These are phyloP conservation scores for Xylariaceae sp. DNA, from an alignment of 2,329 filamentous ascomycete species.

Conservation along the genomic window DNA sequence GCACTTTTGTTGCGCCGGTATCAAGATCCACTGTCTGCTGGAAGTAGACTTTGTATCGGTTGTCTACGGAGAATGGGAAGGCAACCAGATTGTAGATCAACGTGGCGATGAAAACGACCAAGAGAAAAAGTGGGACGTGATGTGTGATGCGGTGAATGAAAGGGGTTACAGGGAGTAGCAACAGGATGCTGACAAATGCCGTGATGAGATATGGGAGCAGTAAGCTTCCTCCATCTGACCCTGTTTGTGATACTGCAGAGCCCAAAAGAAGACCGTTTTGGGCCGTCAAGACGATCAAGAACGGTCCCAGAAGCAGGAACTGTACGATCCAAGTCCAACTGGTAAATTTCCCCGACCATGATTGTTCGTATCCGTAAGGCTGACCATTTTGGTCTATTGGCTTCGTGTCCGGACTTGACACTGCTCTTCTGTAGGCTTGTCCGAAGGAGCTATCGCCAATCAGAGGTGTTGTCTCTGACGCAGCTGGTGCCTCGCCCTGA, in stretches of 20 bases:
- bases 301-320: constrained; percentile 73
- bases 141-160: constrained; percentile 84
- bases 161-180: constrained; percentile 73
- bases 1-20: constrained; percentile 64
- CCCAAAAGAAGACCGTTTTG: constrained; percentile 73
- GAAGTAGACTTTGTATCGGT: constrained; percentile 84
- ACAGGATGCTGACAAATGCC: constrained; percentile 62
- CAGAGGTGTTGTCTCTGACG: constrained; percentile 68
- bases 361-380: constrained; percentile 69
- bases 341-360: constrained; percentile 77
- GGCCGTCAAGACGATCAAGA: constrained; percentile 71
- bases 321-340: constrained; percentile 87
- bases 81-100: constrained; percentile 80
- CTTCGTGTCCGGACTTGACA: constrained; percentile 33
- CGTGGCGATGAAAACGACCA: constrained; percentile 69
- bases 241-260: constrained; percentile 72
- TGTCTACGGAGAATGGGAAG: constrained; percentile 80
- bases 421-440: constrained; percentile 51
- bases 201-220: constrained; percentile 69
- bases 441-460: constrained; percentile 66
- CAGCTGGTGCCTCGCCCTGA: constrained; percentile 13
- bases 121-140: constrained; percentile 73
- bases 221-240: constrained; percentile 73
- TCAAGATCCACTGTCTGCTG: constrained; percentile 77
- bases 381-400: constrained; percentile 27